Conservation (phyloP, 306 rosid genomes). For the Vigna unguiculata region DNA sequence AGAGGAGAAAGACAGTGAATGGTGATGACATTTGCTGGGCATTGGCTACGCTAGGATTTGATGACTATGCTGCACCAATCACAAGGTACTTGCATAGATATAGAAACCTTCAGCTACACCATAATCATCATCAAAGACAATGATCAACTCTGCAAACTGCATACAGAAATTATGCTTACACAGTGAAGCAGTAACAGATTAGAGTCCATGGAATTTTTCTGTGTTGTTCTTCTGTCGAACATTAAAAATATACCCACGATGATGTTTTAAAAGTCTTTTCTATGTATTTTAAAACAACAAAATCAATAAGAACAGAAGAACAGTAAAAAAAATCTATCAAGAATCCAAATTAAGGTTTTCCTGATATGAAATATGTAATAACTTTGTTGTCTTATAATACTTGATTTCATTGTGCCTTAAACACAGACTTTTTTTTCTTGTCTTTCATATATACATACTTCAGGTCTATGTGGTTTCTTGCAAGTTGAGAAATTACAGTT, state of each 20-base stretch:
- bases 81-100: conserved; percentile 68
- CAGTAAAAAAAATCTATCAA: too few relatives aligned
- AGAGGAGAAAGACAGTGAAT: conserved; percentile 87
- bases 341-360: conserved; percentile 28
- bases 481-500: background rate
- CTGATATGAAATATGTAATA: conserved; percentile 19
- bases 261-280: too few relatives aligned
- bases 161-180: background rate
- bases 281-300: too few relatives aligned
- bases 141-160: conserved; percentile 1
- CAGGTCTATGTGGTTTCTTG: conserved; percentile 11
- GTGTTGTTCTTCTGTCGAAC: too few relatives aligned
- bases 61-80: conserved; percentile 78
- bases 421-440: conserved; percentile 17
- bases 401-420: background rate
- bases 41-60: conserved; percentile 74
- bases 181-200: background rate
- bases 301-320: too few relatives aligned
- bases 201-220: too few relatives aligned
- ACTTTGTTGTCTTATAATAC: conserved; percentile 15
- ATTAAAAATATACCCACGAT: too few relatives aligned
- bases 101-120: conserved; percentile 69
- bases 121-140: conserved; percentile 48
- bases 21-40: conserved; percentile 93
- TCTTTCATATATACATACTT: background rate